These are phyloP conservation scores for Phytophthora sp. DNA, from an alignment of 352 stramenopile genomes.

Conservation along the genomic window DNA sequence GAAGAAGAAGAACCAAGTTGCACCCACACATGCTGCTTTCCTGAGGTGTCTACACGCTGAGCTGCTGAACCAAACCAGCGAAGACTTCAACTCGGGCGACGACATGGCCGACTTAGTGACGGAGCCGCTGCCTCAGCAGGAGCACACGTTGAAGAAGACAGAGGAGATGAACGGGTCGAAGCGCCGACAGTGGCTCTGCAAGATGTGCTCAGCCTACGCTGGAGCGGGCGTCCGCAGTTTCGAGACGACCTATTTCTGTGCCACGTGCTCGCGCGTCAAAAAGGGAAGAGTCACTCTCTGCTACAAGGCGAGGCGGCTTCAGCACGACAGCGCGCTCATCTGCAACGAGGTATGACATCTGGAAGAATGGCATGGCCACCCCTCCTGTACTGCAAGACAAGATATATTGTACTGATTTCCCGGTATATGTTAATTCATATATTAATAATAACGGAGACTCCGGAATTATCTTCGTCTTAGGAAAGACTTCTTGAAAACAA, in stretches of 20 bases:
- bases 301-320: constrained; percentile 8
- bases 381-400: constrained; percentile 18
- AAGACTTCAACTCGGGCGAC: neutral
- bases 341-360: constrained; percentile 25
- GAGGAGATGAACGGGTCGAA: neutral
- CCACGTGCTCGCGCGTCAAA: constrained; percentile 3
- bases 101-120: neutral
- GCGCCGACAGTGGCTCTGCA: neutral
- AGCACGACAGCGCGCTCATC: constrained; percentile 11
- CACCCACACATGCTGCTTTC: neutral
- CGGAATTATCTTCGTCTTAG: neutral
- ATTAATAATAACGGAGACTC: neutral
- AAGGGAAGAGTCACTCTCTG: constrained; percentile 25
- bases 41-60: neutral
- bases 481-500: no score
- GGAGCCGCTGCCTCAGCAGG: neutral
- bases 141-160: neutral
- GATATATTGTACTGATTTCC: constrained; percentile 2
- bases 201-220: neutral
- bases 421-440: constrained; percentile 7
- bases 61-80: neutral
- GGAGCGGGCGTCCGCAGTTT: constrained; percentile 15
- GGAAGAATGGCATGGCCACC: constrained; percentile 20
- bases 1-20: neutral
- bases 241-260: constrained; percentile 30